Evolutionary conservation across 306 rosid genomes (phyloP), one percentile per base, ranked within the genome.

Genomic region (Lathyrus tuberosus): DNA sequence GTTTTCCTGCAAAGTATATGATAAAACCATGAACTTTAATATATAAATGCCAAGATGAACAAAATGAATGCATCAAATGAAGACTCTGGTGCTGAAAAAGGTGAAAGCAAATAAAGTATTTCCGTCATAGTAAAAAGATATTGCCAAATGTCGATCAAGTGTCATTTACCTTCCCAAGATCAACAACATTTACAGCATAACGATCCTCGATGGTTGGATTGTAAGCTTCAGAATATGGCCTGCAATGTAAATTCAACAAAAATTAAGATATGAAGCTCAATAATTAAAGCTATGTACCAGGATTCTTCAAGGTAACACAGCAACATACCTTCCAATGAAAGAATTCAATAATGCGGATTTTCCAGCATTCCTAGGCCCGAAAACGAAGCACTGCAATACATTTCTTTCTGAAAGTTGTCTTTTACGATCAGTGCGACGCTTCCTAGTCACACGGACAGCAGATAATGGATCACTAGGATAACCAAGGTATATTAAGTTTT

Each of bases 351-450:
- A 73, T 38, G 93, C 87, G 75, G 99, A 95, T 64, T 95, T 95
- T 61, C 99, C 99, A 8, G 99, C 85, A 76, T 83, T 86, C 84
- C 85, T 87, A 68, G 99, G 92, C 78, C 99, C 99, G 71, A 95
- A 95, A 51, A 95, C 96, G 66, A 87, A 89, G 87, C 99, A 95
- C 60, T 91, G 99, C 80, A 87, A 78, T 63, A 89, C 96, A 66
- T 78, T 87, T 82, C 97, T 82, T 11, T 95, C 99, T 14, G 91
- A 83, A 18, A 49, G 91, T 59, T 95, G 96, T 80, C 84, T 91
- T 84, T 95, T 95, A 65, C 96, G 92, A 81, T 95, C 99, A 70
- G 75, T 35, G 42, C 93, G 92, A 20, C 93, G 77, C 90, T 57
- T 91, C 82, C 93, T 84, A 65, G 99, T 95, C 67, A 91, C 82